Conservation (phyloP, 1,284 basidiomycete genomes). For the Moesziomyces sp. region DNA sequence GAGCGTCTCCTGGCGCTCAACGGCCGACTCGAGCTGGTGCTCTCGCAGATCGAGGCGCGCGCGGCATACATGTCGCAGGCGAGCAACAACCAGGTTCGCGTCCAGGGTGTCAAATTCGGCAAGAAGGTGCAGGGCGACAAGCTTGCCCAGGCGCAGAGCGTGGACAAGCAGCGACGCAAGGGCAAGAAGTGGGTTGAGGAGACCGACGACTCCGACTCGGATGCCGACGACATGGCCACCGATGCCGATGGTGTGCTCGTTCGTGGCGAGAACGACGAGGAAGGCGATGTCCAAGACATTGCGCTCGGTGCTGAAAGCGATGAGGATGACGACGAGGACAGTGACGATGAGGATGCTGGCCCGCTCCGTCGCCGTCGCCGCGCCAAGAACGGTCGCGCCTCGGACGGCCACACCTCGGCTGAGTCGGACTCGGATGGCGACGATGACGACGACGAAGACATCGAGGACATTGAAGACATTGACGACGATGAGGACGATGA, state of each 20-base stretch:
- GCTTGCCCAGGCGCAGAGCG: not conserved
- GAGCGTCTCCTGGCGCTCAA: conserved; percentile 85
- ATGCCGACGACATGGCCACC: conserved; percentile 42
- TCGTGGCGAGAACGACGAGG: conserved; percentile 43
- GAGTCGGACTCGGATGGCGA: conserved; percentile 32
- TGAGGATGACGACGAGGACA: conserved; percentile 45
- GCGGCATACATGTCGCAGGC: conserved; percentile 60
- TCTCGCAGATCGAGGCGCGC: conserved; percentile 89
- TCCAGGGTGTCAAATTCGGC: conserved; percentile 57
- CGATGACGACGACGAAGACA: conserved; percentile 40
- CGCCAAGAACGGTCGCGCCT: conserved; percentile 27
- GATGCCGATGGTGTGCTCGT: conserved; percentile 43
- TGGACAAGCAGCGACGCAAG: conserved; percentile 35
- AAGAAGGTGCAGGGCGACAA: conserved; percentile 37
- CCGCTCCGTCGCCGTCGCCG: conserved; percentile 28
- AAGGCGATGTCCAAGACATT: conserved; percentile 57
- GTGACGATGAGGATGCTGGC: conserved; percentile 45
- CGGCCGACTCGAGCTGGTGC: conserved; percentile 89
- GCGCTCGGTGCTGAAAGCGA: conserved; percentile 49
- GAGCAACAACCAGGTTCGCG: conserved; percentile 42
- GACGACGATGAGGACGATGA: conserved; percentile 34
- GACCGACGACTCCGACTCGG: conserved; percentile 48
- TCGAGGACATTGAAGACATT: conserved; percentile 10
- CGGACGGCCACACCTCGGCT: conserved; percentile 47
- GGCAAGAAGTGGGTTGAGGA: conserved; percentile 59